phyloP scores from a whole-genome alignment of 1,284 basidiomycete species.

The Tilletia indica region DNA sequence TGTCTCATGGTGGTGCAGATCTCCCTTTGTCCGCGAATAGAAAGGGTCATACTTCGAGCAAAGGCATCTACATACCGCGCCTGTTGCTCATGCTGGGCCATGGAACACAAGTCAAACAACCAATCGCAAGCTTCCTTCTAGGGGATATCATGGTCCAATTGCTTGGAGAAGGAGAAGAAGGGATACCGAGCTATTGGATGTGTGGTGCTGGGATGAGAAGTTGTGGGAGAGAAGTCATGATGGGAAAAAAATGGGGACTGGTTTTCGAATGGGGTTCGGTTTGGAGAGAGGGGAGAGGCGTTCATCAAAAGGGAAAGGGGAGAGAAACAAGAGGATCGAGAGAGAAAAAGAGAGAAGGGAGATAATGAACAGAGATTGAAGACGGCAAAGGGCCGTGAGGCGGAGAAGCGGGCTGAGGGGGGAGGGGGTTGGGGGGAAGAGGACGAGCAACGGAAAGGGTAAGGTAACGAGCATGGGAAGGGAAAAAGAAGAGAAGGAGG shows the following conservation, averaged over 20 bases:
- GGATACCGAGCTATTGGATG: not conserved
- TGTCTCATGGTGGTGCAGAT: too few relatives aligned
- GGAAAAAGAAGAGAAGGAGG: not conserved
- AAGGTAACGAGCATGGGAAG: not conserved
- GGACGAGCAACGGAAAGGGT: not conserved
- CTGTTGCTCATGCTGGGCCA: too few relatives aligned
- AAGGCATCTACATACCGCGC: too few relatives aligned
- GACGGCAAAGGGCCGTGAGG: too few relatives aligned
- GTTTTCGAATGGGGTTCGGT: not conserved
- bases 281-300: not conserved
- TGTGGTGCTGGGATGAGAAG: not conserved
- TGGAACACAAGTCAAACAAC: too few relatives aligned
- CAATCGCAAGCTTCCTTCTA: not conserved
- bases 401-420: too few relatives aligned
- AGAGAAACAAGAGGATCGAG: not conserved
- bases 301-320: not conserved
- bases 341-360: not conserved
- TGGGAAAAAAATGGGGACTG: not conserved
- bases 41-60: too few relatives aligned
- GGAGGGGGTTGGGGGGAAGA: not conserved
- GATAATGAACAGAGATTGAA: constrained; percentile 5
- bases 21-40: too few relatives aligned
- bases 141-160: too few relatives aligned
- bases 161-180: too few relatives aligned
- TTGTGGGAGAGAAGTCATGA: not conserved